A percentile compares a stretch with the other conserved stretches of the same genome.
Evolutionary conservation across 176 grass and related monocot genomes (phyloP).

Genomic region (Carex kokanica): DNA sequence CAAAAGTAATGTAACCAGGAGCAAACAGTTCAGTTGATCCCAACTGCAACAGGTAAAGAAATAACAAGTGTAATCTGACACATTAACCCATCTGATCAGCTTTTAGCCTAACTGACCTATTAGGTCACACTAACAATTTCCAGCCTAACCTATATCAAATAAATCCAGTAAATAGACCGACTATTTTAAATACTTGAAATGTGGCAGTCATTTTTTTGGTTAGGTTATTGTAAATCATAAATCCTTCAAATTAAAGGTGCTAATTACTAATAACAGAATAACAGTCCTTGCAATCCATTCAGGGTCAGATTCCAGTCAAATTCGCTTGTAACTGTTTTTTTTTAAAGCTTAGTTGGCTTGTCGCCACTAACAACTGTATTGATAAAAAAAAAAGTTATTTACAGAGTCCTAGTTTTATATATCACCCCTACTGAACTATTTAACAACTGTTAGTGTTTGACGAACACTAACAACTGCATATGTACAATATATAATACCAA

Average conservation of each 20-base stretch:
- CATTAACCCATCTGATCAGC: background rate
- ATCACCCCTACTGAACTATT: no score
- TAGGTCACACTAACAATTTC: background rate
- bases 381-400: no score
- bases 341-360: no score
- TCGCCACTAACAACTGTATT: no score
- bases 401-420: no score
- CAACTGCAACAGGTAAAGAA: background rate
- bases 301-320: background rate
- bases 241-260: background rate
- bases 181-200: background rate
- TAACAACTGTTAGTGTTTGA: no score
- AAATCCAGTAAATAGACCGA: background rate
- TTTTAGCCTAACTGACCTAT: background rate
- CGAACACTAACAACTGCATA: no score
- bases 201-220: background rate
- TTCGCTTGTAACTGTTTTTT: background rate
- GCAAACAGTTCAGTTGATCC: background rate
- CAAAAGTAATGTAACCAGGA: background rate
- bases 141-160: background rate
- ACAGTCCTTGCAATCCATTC: background rate
- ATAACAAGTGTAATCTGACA: background rate
- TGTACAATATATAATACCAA: no score
- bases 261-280: background rate
- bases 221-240: background rate